Conservation (phyloP, 2,329 filamentous ascomycete genomes). For the Rasamsonia emersonii region DNA sequence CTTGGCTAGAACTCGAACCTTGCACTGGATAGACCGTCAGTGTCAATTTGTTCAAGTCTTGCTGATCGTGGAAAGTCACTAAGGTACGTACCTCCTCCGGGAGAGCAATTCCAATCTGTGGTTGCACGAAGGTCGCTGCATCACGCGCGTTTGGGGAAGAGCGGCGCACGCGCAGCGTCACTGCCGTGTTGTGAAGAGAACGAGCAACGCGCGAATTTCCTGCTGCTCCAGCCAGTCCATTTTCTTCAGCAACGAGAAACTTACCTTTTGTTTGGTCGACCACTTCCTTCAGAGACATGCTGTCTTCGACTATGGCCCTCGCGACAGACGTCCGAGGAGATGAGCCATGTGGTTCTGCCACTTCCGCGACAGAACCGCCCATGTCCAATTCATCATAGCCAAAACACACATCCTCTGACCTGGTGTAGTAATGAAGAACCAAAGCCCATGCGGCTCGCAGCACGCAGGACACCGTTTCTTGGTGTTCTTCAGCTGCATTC, state of each 20-base stretch:
- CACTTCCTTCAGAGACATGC: slow-evolving; percentile 18
- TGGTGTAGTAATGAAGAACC: slow-evolving; percentile 38
- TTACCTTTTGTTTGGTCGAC: slow-evolving; percentile 18
- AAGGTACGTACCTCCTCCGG: slow-evolving; percentile 24
- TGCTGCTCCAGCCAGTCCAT: slow-evolving; percentile 8
- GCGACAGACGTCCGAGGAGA: slow-evolving; percentile 15
- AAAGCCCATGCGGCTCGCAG: slow-evolving; percentile 40
- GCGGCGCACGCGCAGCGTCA: slow-evolving; percentile 25
- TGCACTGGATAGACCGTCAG: slow-evolving; percentile 23
- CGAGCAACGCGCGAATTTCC: slow-evolving; percentile 14
- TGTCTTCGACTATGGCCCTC: slow-evolving; percentile 21
- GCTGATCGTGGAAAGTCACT: not conserved
- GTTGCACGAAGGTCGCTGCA: slow-evolving; percentile 14
- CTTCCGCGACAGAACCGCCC: slow-evolving; percentile 11
- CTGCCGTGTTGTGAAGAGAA: slow-evolving; percentile 27
- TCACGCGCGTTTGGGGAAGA: slow-evolving; percentile 12
- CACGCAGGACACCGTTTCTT: slow-evolving; percentile 7
- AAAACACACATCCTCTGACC: slow-evolving; percentile 40
- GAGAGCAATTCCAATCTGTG: slow-evolving; percentile 19
- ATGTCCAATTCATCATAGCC: slow-evolving; percentile 29
- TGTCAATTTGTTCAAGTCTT: not conserved
- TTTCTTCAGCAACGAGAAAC: slow-evolving; percentile 6
- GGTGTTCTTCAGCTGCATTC: slow-evolving; percentile 4
- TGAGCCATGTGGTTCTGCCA: too few relatives aligned
- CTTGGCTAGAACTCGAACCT: slow-evolving; percentile 28